Evolutionary conservation across 768 basidiomycete species (phyloP).

Genomic region (Boletus insuetus): DNA sequence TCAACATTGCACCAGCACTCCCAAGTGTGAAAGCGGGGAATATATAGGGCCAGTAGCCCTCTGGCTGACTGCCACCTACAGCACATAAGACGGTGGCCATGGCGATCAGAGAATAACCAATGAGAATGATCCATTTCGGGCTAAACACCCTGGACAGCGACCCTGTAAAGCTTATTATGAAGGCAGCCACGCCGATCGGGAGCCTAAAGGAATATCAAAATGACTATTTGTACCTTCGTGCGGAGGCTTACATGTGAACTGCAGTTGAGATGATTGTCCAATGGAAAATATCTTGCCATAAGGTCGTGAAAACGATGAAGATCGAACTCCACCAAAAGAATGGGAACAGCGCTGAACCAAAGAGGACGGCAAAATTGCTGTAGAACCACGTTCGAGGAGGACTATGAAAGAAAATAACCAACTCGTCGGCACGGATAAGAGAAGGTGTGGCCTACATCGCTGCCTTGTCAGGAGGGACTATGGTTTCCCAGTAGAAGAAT

Average conservation of each 20-base stretch:
- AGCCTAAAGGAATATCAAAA: conserved; percentile 27
- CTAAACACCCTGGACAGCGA: conserved; percentile 35
- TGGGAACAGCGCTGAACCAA: conserved; percentile 36
- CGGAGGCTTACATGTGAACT: conserved; percentile 36
- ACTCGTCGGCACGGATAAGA: background rate
- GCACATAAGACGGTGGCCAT: conserved; percentile 29
- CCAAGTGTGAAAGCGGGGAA: background rate
- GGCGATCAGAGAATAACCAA: conserved; percentile 38
- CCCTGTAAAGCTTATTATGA: conserved; percentile 39
- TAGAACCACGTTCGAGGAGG: conserved; percentile 45
- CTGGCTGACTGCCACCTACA: background rate
- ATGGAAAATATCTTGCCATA: conserved; percentile 40
- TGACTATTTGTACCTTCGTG: background rate
- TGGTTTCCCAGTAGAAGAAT: conserved; percentile 54
- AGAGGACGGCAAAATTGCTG: conserved; percentile 39
- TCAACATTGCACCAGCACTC: background rate
- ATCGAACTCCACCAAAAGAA: conserved; percentile 42
- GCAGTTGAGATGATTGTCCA: conserved; percentile 42
- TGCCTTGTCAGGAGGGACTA: conserved; percentile 39
- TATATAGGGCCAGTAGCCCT: background rate
- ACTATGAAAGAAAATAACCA: conserved; percentile 15
- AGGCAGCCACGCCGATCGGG: conserved; percentile 40
- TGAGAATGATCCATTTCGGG: conserved; percentile 46
- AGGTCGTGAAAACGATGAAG: conserved; percentile 33
- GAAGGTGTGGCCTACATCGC: conserved; percentile 34